Base-by-base conservation (phyloP, 257 asterid species). In the Nyctanthes arbortristis region DNA sequence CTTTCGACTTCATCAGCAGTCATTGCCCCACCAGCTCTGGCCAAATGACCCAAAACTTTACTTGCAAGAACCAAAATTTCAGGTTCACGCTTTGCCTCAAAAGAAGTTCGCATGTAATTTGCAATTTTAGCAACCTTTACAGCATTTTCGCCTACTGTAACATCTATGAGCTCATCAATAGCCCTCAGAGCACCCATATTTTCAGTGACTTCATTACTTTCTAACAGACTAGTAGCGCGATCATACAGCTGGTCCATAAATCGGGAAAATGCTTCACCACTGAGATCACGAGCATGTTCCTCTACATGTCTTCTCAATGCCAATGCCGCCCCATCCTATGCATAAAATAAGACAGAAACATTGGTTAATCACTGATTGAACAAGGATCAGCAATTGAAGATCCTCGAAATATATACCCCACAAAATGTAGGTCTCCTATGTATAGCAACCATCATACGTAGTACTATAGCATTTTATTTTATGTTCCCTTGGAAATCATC, bases 1-100 rank as follows among this genome's bases (percentile, higher is more conserved):
- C 85, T 81, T 79, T 94, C 99, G 77, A 94, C 96, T 86, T 94
- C 99, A 85, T 94, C 99, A 11, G 99, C 97, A 35, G 99, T 89
- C 97, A 89, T 91, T 67, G 97, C 97, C 75, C 99, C 97, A 66
- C 99, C 99, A 76, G 97, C 96, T 84, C 97, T 86, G 67, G 99
- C 99, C 67, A 94, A 84, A 83, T 94, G 99, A 59, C 99, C 97
- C 61, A 94, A 80, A 75, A 91, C 99, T 83, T 74, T 80, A 82
- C 99, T 94, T 66, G 97, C 95, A 82, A 84, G 83, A 66, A 89
- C 87, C 82, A 94, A 81, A 60, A 89, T 85, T 73, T 91, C 97
- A 56, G 90, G 91, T 68, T 91, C 97, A 29, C 96, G 96, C 77
- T 94, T 94, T 40, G 89, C 87, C 90, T 94, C 97, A 54, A 89